These are phyloP conservation scores for Aspergillus nanangensis DNA, from an alignment of 495 filamentous ascomycete genomes.

Conservation along the genomic window DNA sequence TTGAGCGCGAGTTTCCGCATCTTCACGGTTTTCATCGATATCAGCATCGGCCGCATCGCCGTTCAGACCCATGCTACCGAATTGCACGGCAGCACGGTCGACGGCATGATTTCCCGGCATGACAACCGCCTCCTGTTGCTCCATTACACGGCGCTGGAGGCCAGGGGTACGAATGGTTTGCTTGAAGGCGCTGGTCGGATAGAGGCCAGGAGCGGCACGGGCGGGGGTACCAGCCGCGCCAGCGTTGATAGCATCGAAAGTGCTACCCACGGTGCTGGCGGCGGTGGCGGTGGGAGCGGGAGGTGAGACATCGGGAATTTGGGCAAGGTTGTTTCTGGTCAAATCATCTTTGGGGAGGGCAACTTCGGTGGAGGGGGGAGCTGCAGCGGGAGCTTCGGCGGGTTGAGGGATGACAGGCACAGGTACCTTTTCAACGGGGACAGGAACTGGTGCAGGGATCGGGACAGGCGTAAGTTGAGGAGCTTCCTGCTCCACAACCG, in stretches of 20 bases:
- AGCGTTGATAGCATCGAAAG: conserved; percentile 61
- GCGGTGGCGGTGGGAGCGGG: conserved; percentile 74
- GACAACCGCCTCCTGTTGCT: conserved; percentile 94
- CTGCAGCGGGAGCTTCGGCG: conserved; percentile 23
- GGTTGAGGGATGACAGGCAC: conserved; percentile 22
- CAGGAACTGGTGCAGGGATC: conserved; percentile 19
- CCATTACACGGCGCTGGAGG: conserved; percentile 76
- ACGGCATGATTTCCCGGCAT: conserved; percentile 99
- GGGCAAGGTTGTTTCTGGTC: conserved; percentile 87
- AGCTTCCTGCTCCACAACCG: conserved; percentile 9
- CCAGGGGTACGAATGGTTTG: conserved; percentile 69
- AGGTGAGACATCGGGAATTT: conserved; percentile 73
- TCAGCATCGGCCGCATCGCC: conserved; percentile 69
- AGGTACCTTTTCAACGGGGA: conserved; percentile 22
- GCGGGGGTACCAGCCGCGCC: conserved; percentile 52
- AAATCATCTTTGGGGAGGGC: conserved; percentile 76
- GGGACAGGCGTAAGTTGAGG: conserved; percentile 9
- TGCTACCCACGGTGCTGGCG: conserved; percentile 86
- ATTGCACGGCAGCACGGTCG: conserved; percentile 91
- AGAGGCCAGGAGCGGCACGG: conserved; percentile 61
- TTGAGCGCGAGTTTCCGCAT: conserved; percentile 90
- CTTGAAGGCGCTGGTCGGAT: conserved; percentile 70
- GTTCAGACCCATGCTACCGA: conserved; percentile 91
- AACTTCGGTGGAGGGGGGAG: conserved; percentile 51
- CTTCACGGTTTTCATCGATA: conserved; percentile 90